A percentile compares a stretch with the other conserved stretches of the same genome.
phyloP scores from a whole-genome alignment of 257 asterid genomes.

The Cordia subcordata region DNA sequence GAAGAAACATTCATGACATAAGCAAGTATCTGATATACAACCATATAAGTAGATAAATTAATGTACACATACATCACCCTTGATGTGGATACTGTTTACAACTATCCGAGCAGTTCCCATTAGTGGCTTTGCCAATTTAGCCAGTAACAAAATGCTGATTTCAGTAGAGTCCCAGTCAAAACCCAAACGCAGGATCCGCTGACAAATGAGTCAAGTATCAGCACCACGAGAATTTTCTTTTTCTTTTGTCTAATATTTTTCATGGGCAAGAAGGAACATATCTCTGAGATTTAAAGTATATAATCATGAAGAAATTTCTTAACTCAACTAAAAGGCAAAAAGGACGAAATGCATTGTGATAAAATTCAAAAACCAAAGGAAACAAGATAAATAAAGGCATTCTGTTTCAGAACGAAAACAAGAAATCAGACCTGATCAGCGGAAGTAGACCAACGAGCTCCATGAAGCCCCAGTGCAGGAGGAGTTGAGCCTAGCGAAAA shows the following conservation, averaged over 20 bases:
- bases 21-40: conserved; percentile 7
- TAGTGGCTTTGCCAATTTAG: conserved; percentile 83
- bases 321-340: too few relatives aligned
- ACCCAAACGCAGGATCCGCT: conserved; percentile 67
- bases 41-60: neutral
- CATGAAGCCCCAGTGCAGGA: conserved; percentile 79
- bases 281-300: neutral
- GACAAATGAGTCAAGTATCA: conserved; percentile 32
- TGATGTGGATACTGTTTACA: conserved; percentile 84
- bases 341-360: too few relatives aligned
- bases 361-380: neutral
- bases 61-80: conserved; percentile 83
- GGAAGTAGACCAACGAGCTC: conserved; percentile 79
- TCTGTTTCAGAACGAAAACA: conserved; percentile 1
- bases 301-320: too few relatives aligned
- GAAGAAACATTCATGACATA: neutral
- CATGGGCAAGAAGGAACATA: neutral
- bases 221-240: conserved; percentile 3
- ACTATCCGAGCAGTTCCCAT: conserved; percentile 94
- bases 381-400: neutral
- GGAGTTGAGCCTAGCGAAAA: conserved; percentile 90
- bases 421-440: conserved; percentile 78
- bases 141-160: conserved; percentile 68
- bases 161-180: conserved; percentile 93
- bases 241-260: neutral